Conservation (phyloP, 805 yeast species). For the Wickerhamiella sorbophila region DNA sequence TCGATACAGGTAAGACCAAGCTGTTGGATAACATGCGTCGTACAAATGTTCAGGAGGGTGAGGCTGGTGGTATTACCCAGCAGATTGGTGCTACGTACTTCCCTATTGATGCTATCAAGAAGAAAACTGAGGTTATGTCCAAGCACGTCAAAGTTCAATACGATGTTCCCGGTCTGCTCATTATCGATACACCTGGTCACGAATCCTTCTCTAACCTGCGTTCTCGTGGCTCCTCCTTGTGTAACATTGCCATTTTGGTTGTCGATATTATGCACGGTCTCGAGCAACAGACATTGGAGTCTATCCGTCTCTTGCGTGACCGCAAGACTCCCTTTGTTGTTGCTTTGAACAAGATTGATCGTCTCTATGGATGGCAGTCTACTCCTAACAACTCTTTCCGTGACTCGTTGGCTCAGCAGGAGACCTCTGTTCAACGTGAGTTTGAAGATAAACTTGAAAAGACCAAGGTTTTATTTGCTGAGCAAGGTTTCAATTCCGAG, state of each 20-base stretch:
- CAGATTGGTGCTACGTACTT: constrained; percentile 99
- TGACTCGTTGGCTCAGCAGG: constrained; percentile 75
- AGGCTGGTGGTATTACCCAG: constrained; percentile 99
- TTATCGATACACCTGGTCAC: constrained; percentile 99
- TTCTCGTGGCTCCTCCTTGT: constrained; percentile 95
- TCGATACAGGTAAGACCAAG: constrained; percentile 98
- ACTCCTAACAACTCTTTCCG: constrained; percentile 91
- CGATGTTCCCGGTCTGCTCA: constrained; percentile 92
- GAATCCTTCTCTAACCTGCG: constrained; percentile 96
- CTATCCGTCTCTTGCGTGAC: constrained; percentile 81
- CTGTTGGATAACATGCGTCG: constrained; percentile 93
- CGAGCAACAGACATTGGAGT: constrained; percentile 94
- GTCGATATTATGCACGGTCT: constrained; percentile 98
- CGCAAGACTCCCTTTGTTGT: constrained; percentile 97
- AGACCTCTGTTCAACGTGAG: constrained; percentile 76
- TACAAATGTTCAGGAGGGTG: constrained; percentile 99
- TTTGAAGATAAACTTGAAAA: constrained; percentile 75
- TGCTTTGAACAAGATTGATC: constrained; percentile 93
- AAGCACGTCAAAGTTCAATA: constrained; percentile 62
- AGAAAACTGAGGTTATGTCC: constrained; percentile 85
- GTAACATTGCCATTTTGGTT: constrained; percentile 97
- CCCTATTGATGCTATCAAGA: constrained; percentile 88
- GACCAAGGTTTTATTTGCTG: constrained; percentile 83
- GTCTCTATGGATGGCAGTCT: constrained; percentile 87
- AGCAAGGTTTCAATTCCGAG: constrained; percentile 97